Evolutionary conservation across 1,284 basidiomycete genomes (phyloP), one percentile per base, ranked within the genome.

Genomic region (Cronartium ribicola): DNA sequence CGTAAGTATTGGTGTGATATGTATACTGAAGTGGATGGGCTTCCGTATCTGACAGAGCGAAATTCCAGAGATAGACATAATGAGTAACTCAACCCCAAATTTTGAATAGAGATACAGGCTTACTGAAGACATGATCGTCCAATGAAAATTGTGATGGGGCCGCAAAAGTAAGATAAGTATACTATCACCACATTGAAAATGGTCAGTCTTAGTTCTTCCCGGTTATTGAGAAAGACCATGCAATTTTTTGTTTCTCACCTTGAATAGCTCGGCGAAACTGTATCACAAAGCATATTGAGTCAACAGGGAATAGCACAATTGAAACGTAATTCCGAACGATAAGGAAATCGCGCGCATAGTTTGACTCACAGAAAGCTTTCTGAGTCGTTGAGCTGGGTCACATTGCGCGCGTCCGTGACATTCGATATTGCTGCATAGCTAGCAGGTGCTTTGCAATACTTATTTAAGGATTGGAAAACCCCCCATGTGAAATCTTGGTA

Each of bases 51-150:
- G 37, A 17, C 41, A 8, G 36, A 4, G 10, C 7, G 14, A 0
- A n/a, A 55, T 44, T 29, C 46, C 22, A 67, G 8, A 7, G 17
- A 10, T 39, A 2, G 22, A 11, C 11, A 22, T 44, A 17, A 3
- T 60, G 10, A 63, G 67, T 17, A 40, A 41, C 11, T 36, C 36
- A n/a, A 20, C 14, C 11, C 20, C 13, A 48, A 36, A 7, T 10
- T 39, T 17, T 6, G 7, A 41, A 11, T 6, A 37, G 14, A 44
- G 1, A 48, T 51, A 29, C 46, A 40, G 48, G 48, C 60, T 36
- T 55, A 73, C 71, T 74, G 57, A 74, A 74, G 2, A 74, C 44
- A 46, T 74, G 66, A 22, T 74, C 40, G 37, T 74, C 71, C 41
- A 74, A 40, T 2, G 71, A 74, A 39, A 74, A 17, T 11, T 66